Base-by-base conservation (phyloP, 2,329 filamentous ascomycete species). In the Claviceps sp. region DNA sequence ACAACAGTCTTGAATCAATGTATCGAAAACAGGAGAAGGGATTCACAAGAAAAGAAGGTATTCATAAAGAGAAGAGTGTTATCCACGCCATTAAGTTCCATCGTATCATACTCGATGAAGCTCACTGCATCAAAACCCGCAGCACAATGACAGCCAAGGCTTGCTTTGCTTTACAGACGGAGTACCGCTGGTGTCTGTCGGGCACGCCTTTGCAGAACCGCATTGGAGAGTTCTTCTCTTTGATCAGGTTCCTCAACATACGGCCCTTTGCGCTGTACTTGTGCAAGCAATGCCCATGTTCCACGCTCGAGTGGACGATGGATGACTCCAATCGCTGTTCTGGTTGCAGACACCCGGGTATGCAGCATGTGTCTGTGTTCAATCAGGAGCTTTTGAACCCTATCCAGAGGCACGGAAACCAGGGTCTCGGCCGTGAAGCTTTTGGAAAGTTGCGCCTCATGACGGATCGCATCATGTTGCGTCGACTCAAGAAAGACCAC, bases 141-240 rank as follows among this genome's bases (percentile, higher is more conserved):
- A 88, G 84, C 22, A 95, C 90, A 8, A 88, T 90, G 71, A 93
- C 93, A 13, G 93, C 93, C 22, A 95, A 88, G 67, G 91, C 93
- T 42, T 97, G 91, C 65, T 97, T 97, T 64, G 89, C 90, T 1
- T 73, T 98, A 43, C 84, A 89, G 55, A 86, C 86, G 18, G 82
- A 78, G 18, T 95, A 93, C 69, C 94, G 94, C 60, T 97, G 93
- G 88, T 98, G 93, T 64, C 74, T 98, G 54, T 93, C 87, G 16
- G 93, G 93, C 8, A 98, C 93, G 1, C 93, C 93, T 0, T 81
- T 98, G 1, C 93, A 98, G 66, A 98, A 97, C 63, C 85, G 91
- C 50, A 97, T 97, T 58, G 91, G 93, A 62, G 91, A 97, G 65
- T 94, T 96, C 67, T 96, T 97, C 69, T 97, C 91, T 0, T 73